phyloP scores from a whole-genome alignment of 306 rosid species.

The Senna tora region DNA sequence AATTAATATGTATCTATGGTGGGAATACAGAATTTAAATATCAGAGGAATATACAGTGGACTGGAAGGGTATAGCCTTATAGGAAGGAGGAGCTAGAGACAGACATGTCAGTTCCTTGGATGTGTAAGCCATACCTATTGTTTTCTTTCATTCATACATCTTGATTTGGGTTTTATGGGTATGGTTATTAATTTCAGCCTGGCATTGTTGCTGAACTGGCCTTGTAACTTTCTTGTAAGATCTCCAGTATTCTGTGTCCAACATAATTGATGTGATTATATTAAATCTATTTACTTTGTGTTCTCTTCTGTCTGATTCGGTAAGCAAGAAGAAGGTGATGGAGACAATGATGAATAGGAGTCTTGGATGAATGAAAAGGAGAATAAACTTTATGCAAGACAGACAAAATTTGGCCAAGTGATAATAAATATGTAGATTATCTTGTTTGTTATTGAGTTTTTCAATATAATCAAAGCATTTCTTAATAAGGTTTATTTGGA shows the following conservation, averaged over 20 bases:
- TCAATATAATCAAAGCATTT: no score
- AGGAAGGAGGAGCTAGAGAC: slow-evolving; percentile 39
- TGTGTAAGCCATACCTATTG: slow-evolving; percentile 43
- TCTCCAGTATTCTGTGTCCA: slow-evolving; percentile 34
- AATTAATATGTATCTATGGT: slow-evolving; percentile 46
- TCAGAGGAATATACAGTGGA: slow-evolving; percentile 45
- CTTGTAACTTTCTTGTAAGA: slow-evolving; percentile 40
- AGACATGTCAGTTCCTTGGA: slow-evolving; percentile 35
- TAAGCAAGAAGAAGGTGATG: background rate
- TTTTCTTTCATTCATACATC: slow-evolving; percentile 27
- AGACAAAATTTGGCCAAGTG: no score
- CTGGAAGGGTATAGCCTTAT: slow-evolving; percentile 38
- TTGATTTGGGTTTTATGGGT: slow-evolving; percentile 21
- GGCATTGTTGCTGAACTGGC: slow-evolving; percentile 37
- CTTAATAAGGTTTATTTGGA: no score
- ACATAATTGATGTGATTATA: slow-evolving; percentile 37
- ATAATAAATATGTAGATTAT: no score
- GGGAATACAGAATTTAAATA: slow-evolving; percentile 42
- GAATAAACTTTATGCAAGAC: no score
- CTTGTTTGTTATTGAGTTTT: no score
- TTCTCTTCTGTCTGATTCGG: slow-evolving; percentile 7
- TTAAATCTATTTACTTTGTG: slow-evolving; percentile 23
- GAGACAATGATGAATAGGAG: background rate
- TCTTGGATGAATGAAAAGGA: background rate
- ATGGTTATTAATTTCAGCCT: slow-evolving; percentile 24